Conservation (phyloP, 192 early-diverging fungal species). For the Gryganskiella cystojenkinii region DNA sequence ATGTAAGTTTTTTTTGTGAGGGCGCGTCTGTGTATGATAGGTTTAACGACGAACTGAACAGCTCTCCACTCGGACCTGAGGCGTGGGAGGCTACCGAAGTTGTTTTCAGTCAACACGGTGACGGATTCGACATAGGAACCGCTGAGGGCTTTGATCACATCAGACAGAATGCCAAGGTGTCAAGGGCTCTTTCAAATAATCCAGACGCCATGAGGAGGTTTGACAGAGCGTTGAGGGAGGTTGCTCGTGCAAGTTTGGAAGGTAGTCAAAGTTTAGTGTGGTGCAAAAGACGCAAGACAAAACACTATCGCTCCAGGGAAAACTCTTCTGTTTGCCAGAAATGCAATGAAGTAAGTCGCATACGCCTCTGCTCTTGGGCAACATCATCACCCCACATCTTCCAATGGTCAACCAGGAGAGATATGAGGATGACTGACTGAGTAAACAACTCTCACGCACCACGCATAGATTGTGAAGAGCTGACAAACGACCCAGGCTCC, state of each 20-base stretch:
- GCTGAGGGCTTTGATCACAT: too few relatives aligned
- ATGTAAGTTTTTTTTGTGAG: too few relatives aligned
- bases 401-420: slow-evolving; percentile 46
- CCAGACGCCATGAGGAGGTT: too few relatives aligned
- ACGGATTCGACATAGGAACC: too few relatives aligned
- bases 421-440: slow-evolving; percentile 42
- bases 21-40: too few relatives aligned
- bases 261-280: not conserved
- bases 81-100: too few relatives aligned
- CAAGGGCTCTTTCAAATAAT: too few relatives aligned
- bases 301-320: slow-evolving; percentile 1
- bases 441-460: slow-evolving; percentile 44
- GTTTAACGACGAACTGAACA: too few relatives aligned
- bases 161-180: too few relatives aligned
- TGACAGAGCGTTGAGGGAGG: too few relatives aligned
- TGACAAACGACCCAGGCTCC: slow-evolving; percentile 43
- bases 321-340: slow-evolving; percentile 33
- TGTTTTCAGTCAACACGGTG: too few relatives aligned
- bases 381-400: slow-evolving; percentile 34
- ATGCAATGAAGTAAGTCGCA: slow-evolving; percentile 44
- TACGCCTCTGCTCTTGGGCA: slow-evolving; percentile 48
- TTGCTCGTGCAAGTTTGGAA: slow-evolving; percentile 3
- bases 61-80: too few relatives aligned
- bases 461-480: slow-evolving; percentile 49
- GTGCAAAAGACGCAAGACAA: not conserved